Evolutionary conservation across 1,284 basidiomycete species (phyloP).

Genomic region (Trichosporon asahii): DNA sequence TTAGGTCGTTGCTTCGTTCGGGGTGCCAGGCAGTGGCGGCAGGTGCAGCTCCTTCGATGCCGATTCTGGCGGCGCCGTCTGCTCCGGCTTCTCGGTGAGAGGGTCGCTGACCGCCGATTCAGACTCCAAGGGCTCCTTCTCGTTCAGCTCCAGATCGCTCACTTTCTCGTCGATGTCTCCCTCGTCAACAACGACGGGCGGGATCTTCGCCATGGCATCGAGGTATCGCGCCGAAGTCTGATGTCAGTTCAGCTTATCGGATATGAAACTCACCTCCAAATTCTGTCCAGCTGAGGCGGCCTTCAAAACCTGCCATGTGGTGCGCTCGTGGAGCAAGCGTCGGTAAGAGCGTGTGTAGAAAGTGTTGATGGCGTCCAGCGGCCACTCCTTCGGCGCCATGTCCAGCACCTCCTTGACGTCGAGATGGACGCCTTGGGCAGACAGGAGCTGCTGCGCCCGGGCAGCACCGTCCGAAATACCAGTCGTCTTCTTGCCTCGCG

Average conservation of each 20-base stretch:
- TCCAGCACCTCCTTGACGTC: constrained; percentile 72
- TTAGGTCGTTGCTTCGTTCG: background rate
- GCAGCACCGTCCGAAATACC: constrained; percentile 59
- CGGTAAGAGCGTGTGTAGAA: constrained; percentile 76
- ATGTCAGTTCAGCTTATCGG: background rate
- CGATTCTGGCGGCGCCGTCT: background rate
- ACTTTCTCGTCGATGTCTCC: constrained; percentile 23
- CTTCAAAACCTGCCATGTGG: constrained; percentile 46
- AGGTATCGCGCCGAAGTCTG: constrained; percentile 41
- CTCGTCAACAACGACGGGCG: constrained; percentile 27
- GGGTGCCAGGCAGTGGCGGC: background rate
- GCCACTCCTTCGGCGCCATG: constrained; percentile 70
- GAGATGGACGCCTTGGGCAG: constrained; percentile 72
- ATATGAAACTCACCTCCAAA: constrained; percentile 27
- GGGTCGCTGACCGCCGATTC: background rate
- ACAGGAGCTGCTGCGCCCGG: constrained; percentile 65
- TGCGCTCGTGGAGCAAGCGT: constrained; percentile 62
- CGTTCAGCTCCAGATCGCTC: background rate
- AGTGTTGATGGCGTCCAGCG: constrained; percentile 65
- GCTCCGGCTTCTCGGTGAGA: background rate
- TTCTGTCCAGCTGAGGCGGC: constrained; percentile 49
- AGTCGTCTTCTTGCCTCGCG: constrained; percentile 45
- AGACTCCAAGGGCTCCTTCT: background rate
- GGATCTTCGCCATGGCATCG: constrained; percentile 32
- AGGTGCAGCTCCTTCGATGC: constrained; percentile 9